Percentiles rank a stretch among this genome's conserved stretches.
phyloP scores from a whole-genome alignment of 495 filamentous ascomycete species.

The Penicillium crystallinum region DNA sequence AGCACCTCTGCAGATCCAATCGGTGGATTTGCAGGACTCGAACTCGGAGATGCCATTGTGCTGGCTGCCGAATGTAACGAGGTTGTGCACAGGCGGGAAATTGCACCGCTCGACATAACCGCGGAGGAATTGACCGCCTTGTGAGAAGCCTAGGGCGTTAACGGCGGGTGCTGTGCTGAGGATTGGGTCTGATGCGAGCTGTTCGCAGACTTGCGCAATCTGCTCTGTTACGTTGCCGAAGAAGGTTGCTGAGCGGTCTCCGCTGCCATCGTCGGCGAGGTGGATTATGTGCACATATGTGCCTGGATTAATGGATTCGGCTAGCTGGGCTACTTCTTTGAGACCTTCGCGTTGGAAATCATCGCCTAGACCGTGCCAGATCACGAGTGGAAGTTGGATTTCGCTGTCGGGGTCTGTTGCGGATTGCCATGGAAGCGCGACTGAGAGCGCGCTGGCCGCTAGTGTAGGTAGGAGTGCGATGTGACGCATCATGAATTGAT shows the following conservation, averaged over 20 bases:
- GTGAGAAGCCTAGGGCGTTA: constrained; percentile 90
- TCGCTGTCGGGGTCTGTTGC: constrained; percentile 7
- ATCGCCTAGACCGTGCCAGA: constrained; percentile 85
- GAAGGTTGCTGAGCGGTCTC: constrained; percentile 79
- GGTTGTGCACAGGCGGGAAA: constrained; percentile 66
- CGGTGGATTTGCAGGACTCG: constrained; percentile 54
- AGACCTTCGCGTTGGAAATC: constrained; percentile 73
- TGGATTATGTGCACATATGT: constrained; percentile 80
- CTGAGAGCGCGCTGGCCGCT: constrained; percentile 11
- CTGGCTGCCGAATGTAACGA: constrained; percentile 89
- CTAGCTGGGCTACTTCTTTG: constrained; percentile 57
- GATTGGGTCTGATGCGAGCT: constrained; percentile 71
- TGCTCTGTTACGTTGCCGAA: constrained; percentile 85
- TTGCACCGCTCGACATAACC: constrained; percentile 93
- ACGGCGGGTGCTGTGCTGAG: constrained; percentile 74
- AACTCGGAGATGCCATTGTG: constrained; percentile 92
- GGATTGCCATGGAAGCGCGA: constrained; percentile 10
- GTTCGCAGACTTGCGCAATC: constrained; percentile 69
- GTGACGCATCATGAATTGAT: constrained; percentile 8
- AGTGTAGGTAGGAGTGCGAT: constrained; percentile 14
- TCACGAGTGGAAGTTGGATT: constrained; percentile 71
- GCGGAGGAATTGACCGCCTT: constrained; percentile 93
- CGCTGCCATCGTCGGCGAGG: constrained; percentile 57
- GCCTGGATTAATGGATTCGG: constrained; percentile 67
- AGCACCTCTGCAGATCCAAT: constrained; percentile 77